Conservation (phyloP, 208 protist genomes). For the Leishmania gerbilli region DNA sequence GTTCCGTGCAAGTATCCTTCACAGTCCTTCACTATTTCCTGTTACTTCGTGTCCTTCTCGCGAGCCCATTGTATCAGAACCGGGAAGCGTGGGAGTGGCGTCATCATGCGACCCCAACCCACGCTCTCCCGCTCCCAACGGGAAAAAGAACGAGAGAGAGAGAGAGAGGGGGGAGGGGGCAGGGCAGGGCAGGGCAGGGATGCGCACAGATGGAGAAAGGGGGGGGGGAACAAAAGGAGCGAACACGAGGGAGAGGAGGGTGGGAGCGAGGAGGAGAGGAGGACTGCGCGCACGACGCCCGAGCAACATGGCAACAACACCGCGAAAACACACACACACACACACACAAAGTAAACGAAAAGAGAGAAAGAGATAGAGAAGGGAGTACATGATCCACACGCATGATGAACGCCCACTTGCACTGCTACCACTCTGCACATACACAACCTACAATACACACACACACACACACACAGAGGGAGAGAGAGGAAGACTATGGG, state of each 20-base stretch:
- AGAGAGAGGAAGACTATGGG: too few relatives aligned
- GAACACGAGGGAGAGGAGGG: not conserved
- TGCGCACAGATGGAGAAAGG: not conserved
- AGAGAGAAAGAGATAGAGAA: not conserved
- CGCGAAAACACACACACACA: too few relatives aligned
- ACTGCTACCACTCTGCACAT: slow-evolving; percentile 2
- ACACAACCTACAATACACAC: not conserved
- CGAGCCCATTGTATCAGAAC: too few relatives aligned
- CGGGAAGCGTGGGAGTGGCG: too few relatives aligned
- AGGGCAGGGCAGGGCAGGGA: too few relatives aligned
- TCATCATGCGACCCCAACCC: too few relatives aligned
- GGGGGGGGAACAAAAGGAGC: not conserved
- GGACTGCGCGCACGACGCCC: not conserved
- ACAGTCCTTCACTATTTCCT: too few relatives aligned
- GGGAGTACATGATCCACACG: not conserved
- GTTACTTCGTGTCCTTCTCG: too few relatives aligned
- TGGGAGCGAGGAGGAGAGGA: not conserved
- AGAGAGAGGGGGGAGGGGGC: too few relatives aligned
- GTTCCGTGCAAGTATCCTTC: too few relatives aligned
- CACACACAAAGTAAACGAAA: not conserved
- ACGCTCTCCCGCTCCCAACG: too few relatives aligned
- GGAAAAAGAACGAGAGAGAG: too few relatives aligned
- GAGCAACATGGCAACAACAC: not conserved
- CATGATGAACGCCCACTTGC: not conserved
- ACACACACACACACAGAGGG: not conserved